Evolutionary conservation across 2,329 filamentous ascomycete genomes (phyloP), one percentile per base, ranked within the genome.

Genomic region (Endoconidiophora laricicola): DNA sequence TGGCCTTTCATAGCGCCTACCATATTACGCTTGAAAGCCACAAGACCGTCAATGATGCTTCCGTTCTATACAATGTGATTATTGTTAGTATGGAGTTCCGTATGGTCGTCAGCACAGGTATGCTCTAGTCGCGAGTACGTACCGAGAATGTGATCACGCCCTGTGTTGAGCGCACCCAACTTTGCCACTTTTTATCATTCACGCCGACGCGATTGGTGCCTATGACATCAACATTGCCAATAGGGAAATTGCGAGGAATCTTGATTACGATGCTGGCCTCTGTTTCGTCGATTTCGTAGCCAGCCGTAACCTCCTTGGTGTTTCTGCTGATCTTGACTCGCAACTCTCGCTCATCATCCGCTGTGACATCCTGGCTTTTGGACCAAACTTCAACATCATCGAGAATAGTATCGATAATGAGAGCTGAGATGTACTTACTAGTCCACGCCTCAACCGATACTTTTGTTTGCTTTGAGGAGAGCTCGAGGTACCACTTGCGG

Each of bases 101-200:
- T 39, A 5, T 12, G 6, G 16, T 18, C 16, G 2, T 18, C 16
- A 18, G 16, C 1, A 18, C 16, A 18, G 16, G 16, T 18, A 18
- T 18, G 16, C 16, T 18, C 16, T 18, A 18, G 16, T 18, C 16
- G 16, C 16, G 16, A 37, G 44, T 16, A 60, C 70, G 59, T 66
- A 77, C 73, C 55, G 86, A 85, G 60, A 96, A 94, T 40, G 86
- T 90, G 58, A 98, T 95, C 42, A 91, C 86, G 3, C 86, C 88
- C 58, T 95, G 85, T 3, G 86, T 90, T 6, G 81, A 86, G 59
- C 86, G 74, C 54, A 95, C 72, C 88, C 90, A 95, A 54, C 74
- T 82, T 63, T 86, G 81, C 90, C 91, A 98, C 61, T 91, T 94
- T 63, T 81, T 81, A 60, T 96, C 88, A 53, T 80, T 82, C 23